Conservation (phyloP, 257 asterid genomes). For the Leptodermis oblonga region DNA sequence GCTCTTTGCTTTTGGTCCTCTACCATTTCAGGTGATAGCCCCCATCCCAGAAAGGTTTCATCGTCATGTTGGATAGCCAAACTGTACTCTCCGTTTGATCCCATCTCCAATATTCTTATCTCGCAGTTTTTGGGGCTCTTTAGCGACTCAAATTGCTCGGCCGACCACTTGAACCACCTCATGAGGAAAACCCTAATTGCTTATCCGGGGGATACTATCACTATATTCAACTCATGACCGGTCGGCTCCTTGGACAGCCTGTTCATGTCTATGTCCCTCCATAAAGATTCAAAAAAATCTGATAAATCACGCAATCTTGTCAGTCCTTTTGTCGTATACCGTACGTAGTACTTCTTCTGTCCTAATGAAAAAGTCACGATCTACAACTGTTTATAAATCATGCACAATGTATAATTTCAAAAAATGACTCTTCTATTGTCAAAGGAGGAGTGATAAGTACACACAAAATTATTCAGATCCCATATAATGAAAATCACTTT, state of each 20-base stretch:
- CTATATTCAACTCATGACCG: conserved; percentile 37
- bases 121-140: conserved; percentile 45
- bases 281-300: conserved; percentile 54
- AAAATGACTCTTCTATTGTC: too few relatives aligned
- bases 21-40: conserved; percentile 50
- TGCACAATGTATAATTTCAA: too few relatives aligned
- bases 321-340: too few relatives aligned
- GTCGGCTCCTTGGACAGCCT: conserved; percentile 14
- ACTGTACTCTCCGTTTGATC: conserved; percentile 49
- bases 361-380: too few relatives aligned
- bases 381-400: too few relatives aligned
- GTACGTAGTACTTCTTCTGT: too few relatives aligned
- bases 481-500: too few relatives aligned
- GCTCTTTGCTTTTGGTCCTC: conserved; percentile 46
- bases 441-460: too few relatives aligned
- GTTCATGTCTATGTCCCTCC: conserved; percentile 54
- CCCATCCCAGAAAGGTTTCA: conserved; percentile 42
- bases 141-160: conserved; percentile 52
- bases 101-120: conserved; percentile 44
- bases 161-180: conserved; percentile 74
- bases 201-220: conserved; percentile 60
- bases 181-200: too few relatives aligned
- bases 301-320: too few relatives aligned
- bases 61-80: conserved; percentile 50
- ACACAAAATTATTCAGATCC: too few relatives aligned